Conservation (phyloP, 192 early-diverging fungal species). For the Backusella circina region DNA sequence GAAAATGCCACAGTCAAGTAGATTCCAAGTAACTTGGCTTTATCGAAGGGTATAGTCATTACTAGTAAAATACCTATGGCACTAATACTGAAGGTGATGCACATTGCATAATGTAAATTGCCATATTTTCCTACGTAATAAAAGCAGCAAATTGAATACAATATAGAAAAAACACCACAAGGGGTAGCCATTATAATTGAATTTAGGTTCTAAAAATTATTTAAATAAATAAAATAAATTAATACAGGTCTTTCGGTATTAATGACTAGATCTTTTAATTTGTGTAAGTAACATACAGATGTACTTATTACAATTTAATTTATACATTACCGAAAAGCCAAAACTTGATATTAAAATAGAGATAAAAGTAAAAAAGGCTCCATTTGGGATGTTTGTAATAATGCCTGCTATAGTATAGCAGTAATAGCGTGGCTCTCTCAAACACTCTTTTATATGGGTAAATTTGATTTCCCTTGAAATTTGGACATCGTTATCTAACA, state of each 20-base stretch:
- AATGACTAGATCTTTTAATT: background rate
- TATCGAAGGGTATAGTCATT: background rate
- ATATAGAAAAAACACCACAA: background rate
- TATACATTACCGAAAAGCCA: constrained; percentile 20
- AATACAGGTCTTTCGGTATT: background rate
- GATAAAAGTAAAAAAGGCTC: constrained; percentile 12
- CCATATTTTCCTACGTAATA: background rate
- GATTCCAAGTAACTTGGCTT: constrained; percentile 18
- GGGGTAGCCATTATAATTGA: constrained; percentile 17
- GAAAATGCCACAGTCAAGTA: constrained; percentile 9
- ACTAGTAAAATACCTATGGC: constrained; percentile 21
- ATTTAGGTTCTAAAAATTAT: constrained; percentile 4
- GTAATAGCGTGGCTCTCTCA: constrained; percentile 17
- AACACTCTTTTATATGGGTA: constrained; percentile 21
- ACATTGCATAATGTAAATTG: background rate
- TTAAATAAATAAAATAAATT: background rate
- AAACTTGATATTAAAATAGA: constrained; percentile 6
- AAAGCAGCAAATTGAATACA: background rate
- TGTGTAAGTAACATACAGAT: background rate
- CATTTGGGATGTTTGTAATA: constrained; percentile 19
- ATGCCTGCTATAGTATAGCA: background rate
- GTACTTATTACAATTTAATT: background rate
- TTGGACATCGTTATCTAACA: constrained; percentile 12
- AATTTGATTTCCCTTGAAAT: constrained; percentile 7
- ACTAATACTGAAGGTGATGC: background rate